Evolutionary conservation across 768 basidiomycete genomes (phyloP), one percentile per base, ranked within the genome.

Genomic region (Ephemerocybe angulata): DNA sequence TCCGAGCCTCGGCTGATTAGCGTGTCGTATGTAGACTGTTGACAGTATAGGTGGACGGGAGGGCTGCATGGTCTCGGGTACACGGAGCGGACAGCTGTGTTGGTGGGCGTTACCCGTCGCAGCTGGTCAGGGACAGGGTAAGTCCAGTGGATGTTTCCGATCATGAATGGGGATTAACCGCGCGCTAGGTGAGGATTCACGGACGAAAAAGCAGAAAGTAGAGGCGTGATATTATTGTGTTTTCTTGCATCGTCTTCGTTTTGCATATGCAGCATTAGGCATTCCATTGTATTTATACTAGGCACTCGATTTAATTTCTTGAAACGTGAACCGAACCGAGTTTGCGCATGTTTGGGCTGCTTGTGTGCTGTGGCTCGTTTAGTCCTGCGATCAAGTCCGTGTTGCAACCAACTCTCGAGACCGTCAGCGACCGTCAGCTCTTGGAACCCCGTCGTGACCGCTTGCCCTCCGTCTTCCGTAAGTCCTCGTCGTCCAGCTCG

Each of bases 101-200:
- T 86, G 85, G 85, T 86, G 83, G 83, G 73, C 75, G 21, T 72
- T 74, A 55, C 78, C 77, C 47, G 66, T 70, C 22, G 67, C 72
- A 6, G 69, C 68, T 15, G 58, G 65, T 12, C 60, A 58, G 37
- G 54, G 52, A n/a, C 17, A 37, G 44, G 29, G 33, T 53, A 11
- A 28, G 31, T 31, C 12, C 35, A 12, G 19, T 38, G 17, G 19
- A 12, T 2, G 17, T 1, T 27, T 35, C 28, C 12, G 50, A 11
- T 38, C 6, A 13, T 48, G 21, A 28, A 43, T 33, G 37, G 41
- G 24, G 22, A 35, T 54, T 61, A 55, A 58, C 52, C 19, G 19
- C 17, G 51, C 28, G 22, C 21, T 42, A 63, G 58, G 37, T 29
- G 55, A 60, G 37, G 55, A 59, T 31, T 50, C 62, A 38, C 49